Evolutionary conservation across 352 stramenopile species (phyloP).

Genomic region (Phytophthora melonis): DNA sequence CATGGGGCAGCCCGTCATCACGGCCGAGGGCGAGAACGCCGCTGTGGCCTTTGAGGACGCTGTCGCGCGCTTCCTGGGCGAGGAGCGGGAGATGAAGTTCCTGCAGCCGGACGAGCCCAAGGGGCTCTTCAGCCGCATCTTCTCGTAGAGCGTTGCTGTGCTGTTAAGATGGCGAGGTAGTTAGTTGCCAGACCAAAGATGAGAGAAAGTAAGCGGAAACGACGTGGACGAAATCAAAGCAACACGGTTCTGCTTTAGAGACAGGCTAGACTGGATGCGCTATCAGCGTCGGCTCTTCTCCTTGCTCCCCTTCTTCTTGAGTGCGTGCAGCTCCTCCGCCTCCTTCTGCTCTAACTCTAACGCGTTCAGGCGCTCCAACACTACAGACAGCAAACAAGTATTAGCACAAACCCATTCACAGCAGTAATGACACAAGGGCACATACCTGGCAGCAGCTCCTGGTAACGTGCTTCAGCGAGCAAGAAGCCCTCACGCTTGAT

Average conservation of each 20-base stretch:
- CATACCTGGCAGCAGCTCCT: slow-evolving; percentile 80
- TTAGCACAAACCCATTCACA: slow-evolving; percentile 10
- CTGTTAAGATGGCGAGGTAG: not conserved
- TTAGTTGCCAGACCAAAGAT: not conserved
- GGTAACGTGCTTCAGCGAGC: slow-evolving; percentile 79
- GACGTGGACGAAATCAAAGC: slow-evolving; percentile 27
- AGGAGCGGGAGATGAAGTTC: slow-evolving; percentile 89
- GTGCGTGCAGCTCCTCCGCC: slow-evolving; percentile 76
- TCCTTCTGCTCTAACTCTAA: slow-evolving; percentile 84
- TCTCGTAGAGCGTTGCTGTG: slow-evolving; percentile 35
- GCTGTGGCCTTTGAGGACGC: slow-evolving; percentile 90
- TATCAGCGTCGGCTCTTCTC: slow-evolving; percentile 73
- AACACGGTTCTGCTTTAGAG: slow-evolving; percentile 29
- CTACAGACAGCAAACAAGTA: slow-evolving; percentile 41
- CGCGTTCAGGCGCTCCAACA: slow-evolving; percentile 83
- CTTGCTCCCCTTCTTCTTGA: slow-evolving; percentile 82
- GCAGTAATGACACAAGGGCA: not conserved
- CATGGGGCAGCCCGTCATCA: slow-evolving; percentile 93
- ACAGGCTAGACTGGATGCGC: slow-evolving; percentile 22
- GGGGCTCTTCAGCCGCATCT: slow-evolving; percentile 79
- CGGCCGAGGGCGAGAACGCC: slow-evolving; percentile 71
- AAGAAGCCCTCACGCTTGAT: slow-evolving; percentile 88
- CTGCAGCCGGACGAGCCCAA: slow-evolving; percentile 86
- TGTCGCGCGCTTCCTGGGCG: slow-evolving; percentile 91
- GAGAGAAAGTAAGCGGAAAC: not conserved